Evolutionary conservation across 495 filamentous ascomycete genomes (phyloP), one percentile per base, ranked within the genome.

Genomic region (Penicillium daleae): DNA sequence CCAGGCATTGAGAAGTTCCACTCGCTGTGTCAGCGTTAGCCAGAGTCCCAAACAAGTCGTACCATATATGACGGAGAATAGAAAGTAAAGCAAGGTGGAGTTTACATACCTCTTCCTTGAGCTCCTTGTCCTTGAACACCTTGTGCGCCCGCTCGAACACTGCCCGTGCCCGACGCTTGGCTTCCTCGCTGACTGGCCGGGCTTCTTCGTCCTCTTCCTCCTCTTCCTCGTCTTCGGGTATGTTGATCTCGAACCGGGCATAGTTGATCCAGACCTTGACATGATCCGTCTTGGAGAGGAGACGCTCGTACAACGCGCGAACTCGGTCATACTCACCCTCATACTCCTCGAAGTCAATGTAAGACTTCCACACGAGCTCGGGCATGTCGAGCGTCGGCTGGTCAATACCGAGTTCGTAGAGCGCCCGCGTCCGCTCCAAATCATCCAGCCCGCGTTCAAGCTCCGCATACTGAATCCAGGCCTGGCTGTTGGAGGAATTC

Each of bases 191-290:
- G 66, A 97, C 82, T 4, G 88, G 87, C 57, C 83, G 78, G 68
- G 90, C 87, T 56, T 90, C 89, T 37, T 85, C 88, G 5, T 83
- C 85, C 4, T 82, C 83, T 5, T 82, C 83, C 39, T 87, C 86
- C 21, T 83, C 83, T 21, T 85, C 86, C 32, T 89, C 91, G 40
- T 86, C 87, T 15, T 90, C 86, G 27, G 86, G 85, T 0, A 93
- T 85, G 67, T 94, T 93, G 80, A 97, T 91, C 76, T 99, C 95
- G 74, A 98, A 98, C 69, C 93, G 91, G 15, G 95, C 96, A 76
- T 94, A 99, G 72, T 87, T 90, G 79, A 93, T 97, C 95, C 95
- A 99, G 56, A 99, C 95, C 83, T 97, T 97, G 80, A 97, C 92
- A 70, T 99, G 96, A 72, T 92, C 90, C 19, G 96, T 96, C 87